Base-by-base conservation (phyloP, 2,329 filamentous ascomycete genomes). In the Lasiodiplodia citricola region DNA sequence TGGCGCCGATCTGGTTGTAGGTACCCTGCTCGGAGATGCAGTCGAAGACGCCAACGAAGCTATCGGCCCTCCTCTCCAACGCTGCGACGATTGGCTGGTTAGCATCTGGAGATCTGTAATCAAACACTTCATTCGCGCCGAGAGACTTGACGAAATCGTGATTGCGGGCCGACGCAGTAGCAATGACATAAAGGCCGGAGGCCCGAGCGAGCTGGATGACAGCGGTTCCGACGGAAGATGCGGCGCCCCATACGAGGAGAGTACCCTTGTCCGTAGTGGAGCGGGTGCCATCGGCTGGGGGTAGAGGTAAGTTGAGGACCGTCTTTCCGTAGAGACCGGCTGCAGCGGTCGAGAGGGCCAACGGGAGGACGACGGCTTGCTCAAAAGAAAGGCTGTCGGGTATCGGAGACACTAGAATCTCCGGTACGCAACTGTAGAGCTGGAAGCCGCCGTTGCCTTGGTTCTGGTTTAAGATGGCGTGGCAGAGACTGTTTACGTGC, bases 311-410 rank as follows among this genome's bases (percentile, higher is more conserved):
- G 10, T 74, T 78, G 10, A 84, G 78, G 47, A 78, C 74, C 56
- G 77, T 74, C 21, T 76, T 73, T 69, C 78, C 76, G 76, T 80
- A 84, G 13, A 85, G 79, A 35, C 78, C 80, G 16, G 76, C 74
- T 23, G 80, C 75, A 18, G 83, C 81, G 5, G 83, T 84, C 25
- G 80, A 80, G 66, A 84, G 75, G 18, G 80, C 80, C 13, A 84
- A 75, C 0, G 83, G 83, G 1, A 85, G 77, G 23, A 84, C 82
- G 37, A 75, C 72, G 25, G 78, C 83, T 10, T 79, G 70, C 13
- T 72, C 77, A 71, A 75, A 84, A 58, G 78, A 74, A 37, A 83
- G 70, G 7, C 71, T 73, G 47, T 73, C 72, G 0, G 83, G 82
- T 56, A 84, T 78, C 56, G 78, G 77, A 5, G 80, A 72, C 8